Conservation (phyloP, 345 rosid species). For the Angophora floribunda region DNA sequence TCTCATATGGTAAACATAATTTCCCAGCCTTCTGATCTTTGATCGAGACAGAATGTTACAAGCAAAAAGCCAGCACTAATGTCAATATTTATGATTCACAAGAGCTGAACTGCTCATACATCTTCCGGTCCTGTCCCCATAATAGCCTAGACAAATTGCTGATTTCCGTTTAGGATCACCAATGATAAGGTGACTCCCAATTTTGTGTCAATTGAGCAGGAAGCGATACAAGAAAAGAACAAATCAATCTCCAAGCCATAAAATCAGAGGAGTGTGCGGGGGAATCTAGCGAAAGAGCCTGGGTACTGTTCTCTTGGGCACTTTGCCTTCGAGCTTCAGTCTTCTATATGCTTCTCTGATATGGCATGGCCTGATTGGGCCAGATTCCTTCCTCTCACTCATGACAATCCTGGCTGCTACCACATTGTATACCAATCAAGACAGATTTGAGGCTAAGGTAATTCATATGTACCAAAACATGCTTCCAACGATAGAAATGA, state of each 20-base stretch:
- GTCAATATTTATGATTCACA: background rate
- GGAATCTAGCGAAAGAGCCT: conserved; percentile 62
- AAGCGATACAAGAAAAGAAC: background rate
- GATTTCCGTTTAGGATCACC: background rate
- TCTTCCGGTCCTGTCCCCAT: background rate
- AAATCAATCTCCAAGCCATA: background rate
- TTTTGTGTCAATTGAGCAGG: background rate
- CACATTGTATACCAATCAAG: background rate
- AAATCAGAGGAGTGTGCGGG: background rate
- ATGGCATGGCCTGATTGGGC: conserved; percentile 96
- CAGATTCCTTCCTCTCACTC: conserved; percentile 85
- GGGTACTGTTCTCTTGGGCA: conserved; percentile 81
- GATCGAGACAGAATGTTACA: background rate
- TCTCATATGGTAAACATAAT: background rate
- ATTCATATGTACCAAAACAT: background rate
- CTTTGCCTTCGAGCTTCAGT: conserved; percentile 78
- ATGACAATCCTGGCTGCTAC: conserved; percentile 77
- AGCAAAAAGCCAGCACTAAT: background rate
- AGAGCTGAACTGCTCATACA: background rate
- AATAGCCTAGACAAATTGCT: background rate
- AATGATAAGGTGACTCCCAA: background rate
- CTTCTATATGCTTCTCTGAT: conserved; percentile 87
- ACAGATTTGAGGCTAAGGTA: background rate
- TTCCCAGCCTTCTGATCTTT: background rate
- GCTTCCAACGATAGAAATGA: background rate